Conservation (phyloP, 2,329 filamentous ascomycete genomes). For the Saccharata proteae region DNA sequence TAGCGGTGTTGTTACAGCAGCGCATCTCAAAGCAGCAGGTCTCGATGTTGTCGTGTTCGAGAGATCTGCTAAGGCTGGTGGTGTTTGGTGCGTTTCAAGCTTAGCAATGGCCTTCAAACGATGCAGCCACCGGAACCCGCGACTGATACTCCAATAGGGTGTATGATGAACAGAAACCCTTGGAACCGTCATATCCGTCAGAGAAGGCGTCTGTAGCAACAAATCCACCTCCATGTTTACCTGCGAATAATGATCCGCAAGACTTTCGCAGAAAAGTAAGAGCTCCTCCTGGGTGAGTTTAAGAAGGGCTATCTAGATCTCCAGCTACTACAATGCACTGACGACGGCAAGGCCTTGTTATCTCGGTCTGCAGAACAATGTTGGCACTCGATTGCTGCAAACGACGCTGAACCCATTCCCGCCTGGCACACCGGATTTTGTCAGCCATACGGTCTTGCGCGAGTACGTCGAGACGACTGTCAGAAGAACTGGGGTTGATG, state of each 20-base stretch:
- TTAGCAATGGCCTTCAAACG: no score
- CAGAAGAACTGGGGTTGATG: constrained; percentile 35
- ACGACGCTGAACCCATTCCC: constrained; percentile 44
- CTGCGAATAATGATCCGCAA: no score
- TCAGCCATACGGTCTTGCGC: constrained; percentile 44
- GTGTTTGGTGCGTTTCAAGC: constrained; percentile 38
- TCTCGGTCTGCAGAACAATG: constrained; percentile 41
- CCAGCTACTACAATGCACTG: background rate
- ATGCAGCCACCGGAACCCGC: no score
- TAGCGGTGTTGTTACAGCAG: constrained; percentile 23
- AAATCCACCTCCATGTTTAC: no score
- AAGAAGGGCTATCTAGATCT: no score
- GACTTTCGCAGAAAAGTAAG: no score
- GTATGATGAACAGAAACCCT: constrained; percentile 36
- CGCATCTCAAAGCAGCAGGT: constrained; percentile 21
- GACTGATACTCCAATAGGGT: constrained; percentile 30
- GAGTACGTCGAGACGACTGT: constrained; percentile 52
- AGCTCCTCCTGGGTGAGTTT: no score
- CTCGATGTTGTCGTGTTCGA: constrained; percentile 44
- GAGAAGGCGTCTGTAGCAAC: constrained; percentile 5
- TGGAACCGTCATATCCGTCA: constrained; percentile 37
- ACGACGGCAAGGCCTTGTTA: constrained; percentile 40
- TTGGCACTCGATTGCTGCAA: constrained; percentile 38
- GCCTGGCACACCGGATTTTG: constrained; percentile 45
- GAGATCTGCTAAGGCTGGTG: constrained; percentile 38